Base-by-base conservation (phyloP, 371 early-diverging fungal genomes). In the Mucor piriformis region DNA sequence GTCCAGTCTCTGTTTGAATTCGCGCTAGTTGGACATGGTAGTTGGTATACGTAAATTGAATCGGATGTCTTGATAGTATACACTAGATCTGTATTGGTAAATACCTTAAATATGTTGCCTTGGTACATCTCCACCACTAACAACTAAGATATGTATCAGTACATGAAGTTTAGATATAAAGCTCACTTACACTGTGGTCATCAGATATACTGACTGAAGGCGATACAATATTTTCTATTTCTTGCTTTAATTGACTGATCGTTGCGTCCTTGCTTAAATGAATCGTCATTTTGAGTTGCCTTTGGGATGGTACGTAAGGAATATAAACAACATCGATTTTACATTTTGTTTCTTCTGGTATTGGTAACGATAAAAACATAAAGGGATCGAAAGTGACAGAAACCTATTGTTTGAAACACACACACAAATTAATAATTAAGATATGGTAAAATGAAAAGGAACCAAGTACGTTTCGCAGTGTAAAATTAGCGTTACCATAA, bases 321-420 rank as follows among this genome's bases (percentile, higher is more conserved):
- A 83, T 77, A 50, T 67, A 82, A 6, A 66, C 69, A 21, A 62
- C 32, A 18, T 66, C 72, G 24, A 83, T 58, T 6, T 63, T 50
- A 54, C 56, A 64, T 37, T 60, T 67, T 55, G 69, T 74, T 53
- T 57, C 61, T 35, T 69, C 63, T 0, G 83, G 83, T 8, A 83
- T 50, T 13, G 83, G 82, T 37, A 82, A 53, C n/a, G 80, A 74
- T 23, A 82, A 60, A 50, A 73, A 75, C 83, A 81, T 78, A 64
- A 83, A 84, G 0, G 87, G 85, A 54, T 89, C 89, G 59, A 81
- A 84, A 6, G 82, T 86, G 21, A 79, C 73, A 10, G 80, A 80
- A 7, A 74, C 63, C 64, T 82, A 27, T 53, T n/a, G 23, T 25
- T 15, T 27, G 0, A 21, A 38, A 37, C 18, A 23, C 1, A 6